These are phyloP conservation scores for Rhynchospora tenuis DNA, from an alignment of 176 grass and related monocot genomes.

Conservation along the genomic window DNA sequence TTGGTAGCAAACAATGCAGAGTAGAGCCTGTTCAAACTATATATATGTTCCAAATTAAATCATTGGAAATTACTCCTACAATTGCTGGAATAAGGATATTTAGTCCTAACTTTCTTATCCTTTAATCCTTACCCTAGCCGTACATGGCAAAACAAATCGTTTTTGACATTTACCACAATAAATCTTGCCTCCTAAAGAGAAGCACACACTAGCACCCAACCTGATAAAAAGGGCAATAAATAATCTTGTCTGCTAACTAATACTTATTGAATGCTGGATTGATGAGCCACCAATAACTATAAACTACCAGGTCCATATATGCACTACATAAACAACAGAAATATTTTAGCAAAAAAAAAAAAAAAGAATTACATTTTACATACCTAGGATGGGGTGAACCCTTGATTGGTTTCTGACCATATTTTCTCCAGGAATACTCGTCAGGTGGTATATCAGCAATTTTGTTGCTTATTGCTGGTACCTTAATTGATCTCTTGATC, in stretches of 20 bases:
- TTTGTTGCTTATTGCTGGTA: conserved; percentile 94
- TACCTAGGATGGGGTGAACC: conserved; percentile 99
- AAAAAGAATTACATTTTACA: conserved; percentile 18
- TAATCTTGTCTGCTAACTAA: conserved; percentile 5
- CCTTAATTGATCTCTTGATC: conserved; percentile 86
- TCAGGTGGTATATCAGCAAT: conserved; percentile 89
- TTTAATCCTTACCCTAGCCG: not conserved
- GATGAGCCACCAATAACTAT: conserved; percentile 22
- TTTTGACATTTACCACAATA: not conserved
- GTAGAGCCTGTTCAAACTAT: not conserved
- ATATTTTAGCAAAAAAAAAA: not conserved
- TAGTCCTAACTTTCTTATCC: not conserved
- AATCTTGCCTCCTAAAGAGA: not conserved
- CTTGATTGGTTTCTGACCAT: conserved; percentile 96
- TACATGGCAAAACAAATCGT: not conserved
- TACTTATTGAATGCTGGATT: conserved; percentile 6
- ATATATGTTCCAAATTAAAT: too few species aligned
- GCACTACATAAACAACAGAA: conserved; percentile 3
- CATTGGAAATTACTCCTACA: not conserved
- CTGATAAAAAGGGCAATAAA: conserved; percentile 24
- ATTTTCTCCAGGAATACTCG: conserved; percentile 97
- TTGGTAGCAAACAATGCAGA: not conserved
- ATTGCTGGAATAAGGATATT: not conserved
- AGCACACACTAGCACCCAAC: conserved; percentile 1
- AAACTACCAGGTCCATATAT: not conserved